These are phyloP conservation scores for Solanum pinnatisectum DNA, from an alignment of 257 asterid genomes.

Conservation along the genomic window DNA sequence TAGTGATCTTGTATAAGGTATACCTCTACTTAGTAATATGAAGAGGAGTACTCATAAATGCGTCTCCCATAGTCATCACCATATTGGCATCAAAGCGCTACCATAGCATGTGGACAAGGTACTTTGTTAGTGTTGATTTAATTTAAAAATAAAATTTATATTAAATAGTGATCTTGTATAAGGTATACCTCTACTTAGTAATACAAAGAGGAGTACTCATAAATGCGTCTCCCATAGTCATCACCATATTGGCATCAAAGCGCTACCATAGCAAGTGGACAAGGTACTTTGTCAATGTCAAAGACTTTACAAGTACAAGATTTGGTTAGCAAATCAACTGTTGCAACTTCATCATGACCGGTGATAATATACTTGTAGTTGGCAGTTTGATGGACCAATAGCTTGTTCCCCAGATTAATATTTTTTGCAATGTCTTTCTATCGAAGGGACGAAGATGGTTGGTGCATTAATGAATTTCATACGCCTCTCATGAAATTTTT, in stretches of 20 bases:
- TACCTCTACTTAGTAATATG: background rate
- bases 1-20: background rate
- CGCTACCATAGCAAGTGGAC: background rate
- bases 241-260: background rate
- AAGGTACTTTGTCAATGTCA: too few relatives aligned
- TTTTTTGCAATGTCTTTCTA: too few relatives aligned
- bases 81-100: background rate
- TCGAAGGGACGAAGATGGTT: too few relatives aligned
- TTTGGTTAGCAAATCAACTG: background rate
- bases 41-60: background rate
- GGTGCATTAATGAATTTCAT: too few relatives aligned
- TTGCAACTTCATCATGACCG: background rate
- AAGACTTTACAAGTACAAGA: too few relatives aligned
- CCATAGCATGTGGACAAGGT: background rate
- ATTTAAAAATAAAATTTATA: too few relatives aligned
- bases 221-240: background rate
- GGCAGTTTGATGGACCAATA: too few relatives aligned
- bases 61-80: background rate
- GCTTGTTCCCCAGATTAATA: too few relatives aligned
- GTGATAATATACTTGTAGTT: too few relatives aligned
- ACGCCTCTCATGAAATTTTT: too few relatives aligned
- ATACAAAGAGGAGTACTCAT: background rate
- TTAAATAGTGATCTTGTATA: too few relatives aligned
- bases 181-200: background rate
- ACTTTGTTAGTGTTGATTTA: too few relatives aligned